phyloP scores from a whole-genome alignment of 306 rosid genomes.

The Trifolium fragiferum region DNA sequence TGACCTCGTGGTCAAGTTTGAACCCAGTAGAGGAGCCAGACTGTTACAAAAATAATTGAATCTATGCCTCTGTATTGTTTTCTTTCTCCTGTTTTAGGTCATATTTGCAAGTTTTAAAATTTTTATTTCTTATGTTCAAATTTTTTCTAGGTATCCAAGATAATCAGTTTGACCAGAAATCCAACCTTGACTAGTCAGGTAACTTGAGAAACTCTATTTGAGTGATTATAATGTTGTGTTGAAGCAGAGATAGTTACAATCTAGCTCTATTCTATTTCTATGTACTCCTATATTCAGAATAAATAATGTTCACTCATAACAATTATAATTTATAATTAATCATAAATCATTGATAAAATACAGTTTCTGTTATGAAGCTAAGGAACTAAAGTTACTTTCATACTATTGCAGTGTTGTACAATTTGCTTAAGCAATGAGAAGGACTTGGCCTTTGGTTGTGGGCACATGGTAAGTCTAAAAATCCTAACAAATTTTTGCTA shows the following conservation, averaged over 20 bases:
- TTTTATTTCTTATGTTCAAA: neutral
- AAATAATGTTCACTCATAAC: neutral
- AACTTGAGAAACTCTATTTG: neutral
- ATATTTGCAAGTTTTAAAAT: neutral
- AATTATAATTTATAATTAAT: neutral
- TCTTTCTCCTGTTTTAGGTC: neutral
- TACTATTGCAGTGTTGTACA: constrained; percentile 41
- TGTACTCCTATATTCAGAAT: too few relatives aligned
- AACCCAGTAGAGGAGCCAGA: too few relatives aligned
- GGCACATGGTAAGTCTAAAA: constrained; percentile 45
- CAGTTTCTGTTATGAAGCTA: neutral
- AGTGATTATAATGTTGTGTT: too few relatives aligned
- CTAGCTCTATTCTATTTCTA: neutral
- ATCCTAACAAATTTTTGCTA: neutral
- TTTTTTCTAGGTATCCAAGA: constrained; percentile 22
- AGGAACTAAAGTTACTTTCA: constrained; percentile 1
- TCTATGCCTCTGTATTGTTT: neutral
- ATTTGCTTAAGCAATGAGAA: constrained; percentile 45
- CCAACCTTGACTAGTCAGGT: constrained; percentile 40
- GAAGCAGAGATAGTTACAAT: too few relatives aligned
- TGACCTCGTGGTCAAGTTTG: too few relatives aligned
- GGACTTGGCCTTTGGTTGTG: constrained; percentile 53
- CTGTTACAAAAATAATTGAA: too few relatives aligned
- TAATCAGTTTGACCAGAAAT: constrained; percentile 40
- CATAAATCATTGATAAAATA: neutral